Conservation (phyloP, 202 grass and related monocot genomes). For the Hordeum pubiflorum region DNA sequence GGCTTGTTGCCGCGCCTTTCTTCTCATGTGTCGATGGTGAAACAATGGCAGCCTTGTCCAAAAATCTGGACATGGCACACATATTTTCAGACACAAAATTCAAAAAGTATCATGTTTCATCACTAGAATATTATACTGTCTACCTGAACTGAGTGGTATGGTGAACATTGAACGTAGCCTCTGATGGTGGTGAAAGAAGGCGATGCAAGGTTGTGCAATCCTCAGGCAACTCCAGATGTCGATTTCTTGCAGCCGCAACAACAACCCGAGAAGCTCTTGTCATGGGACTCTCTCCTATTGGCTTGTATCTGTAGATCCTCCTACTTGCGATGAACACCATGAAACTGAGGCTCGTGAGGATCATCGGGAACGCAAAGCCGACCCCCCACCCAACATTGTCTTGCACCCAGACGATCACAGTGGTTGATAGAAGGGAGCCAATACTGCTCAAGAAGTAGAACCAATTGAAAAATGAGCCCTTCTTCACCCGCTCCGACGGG, state of each 20-base stretch:
- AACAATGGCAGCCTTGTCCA: background rate
- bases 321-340: background rate
- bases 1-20: background rate
- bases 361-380: background rate
- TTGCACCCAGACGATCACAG: background rate
- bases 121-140: background rate
- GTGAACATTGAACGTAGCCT: background rate
- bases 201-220: slow-evolving; percentile 8
- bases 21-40: background rate
- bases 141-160: slow-evolving; percentile 25
- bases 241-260: slow-evolving; percentile 33
- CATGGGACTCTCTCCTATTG: slow-evolving; percentile 26
- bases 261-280: slow-evolving; percentile 31
- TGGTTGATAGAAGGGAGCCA: background rate
- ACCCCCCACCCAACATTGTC: background rate
- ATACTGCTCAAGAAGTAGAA: background rate
- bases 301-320: slow-evolving; percentile 2
- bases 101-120: background rate
- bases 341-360: background rate
- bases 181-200: background rate
- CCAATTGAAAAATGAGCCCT: background rate
- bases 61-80: background rate
- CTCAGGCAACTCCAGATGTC: background rate
- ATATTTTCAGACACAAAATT: background rate
- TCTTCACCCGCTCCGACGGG: background rate